These are phyloP conservation scores for Solanum hybrid DNA, from an alignment of 305 asterid species.

Conservation along the genomic window DNA sequence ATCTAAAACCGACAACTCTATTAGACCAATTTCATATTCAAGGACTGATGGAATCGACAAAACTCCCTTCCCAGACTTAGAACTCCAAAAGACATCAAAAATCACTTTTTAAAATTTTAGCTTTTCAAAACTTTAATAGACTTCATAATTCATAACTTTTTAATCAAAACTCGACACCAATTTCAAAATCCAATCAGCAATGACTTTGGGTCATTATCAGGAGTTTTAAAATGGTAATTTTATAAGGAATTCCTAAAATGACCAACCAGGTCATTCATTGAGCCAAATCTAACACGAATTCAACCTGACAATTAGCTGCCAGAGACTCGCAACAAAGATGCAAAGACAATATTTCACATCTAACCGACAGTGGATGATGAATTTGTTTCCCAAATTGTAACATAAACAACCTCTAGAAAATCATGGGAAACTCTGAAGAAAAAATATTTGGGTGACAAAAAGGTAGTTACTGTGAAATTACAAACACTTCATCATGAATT, in stretches of 20 bases:
- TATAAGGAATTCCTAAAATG: neutral
- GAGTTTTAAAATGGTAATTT: neutral
- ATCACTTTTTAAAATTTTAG: neutral
- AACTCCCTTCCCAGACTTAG: neutral
- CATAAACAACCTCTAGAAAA: neutral
- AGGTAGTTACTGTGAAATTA: no score
- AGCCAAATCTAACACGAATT: neutral
- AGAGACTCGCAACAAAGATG: neutral
- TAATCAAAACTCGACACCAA: neutral
- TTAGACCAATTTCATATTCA: neutral
- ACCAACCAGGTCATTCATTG: neutral
- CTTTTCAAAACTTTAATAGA: neutral
- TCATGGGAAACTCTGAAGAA: neutral
- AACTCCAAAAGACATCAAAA: neutral
- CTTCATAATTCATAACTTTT: neutral
- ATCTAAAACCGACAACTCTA: neutral
- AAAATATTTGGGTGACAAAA: neutral
- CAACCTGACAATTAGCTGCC: neutral
- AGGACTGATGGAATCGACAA: neutral
- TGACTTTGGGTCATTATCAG: neutral
- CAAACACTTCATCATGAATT: neutral
- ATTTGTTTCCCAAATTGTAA: neutral
- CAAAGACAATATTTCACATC: neutral
- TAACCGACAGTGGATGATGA: neutral
- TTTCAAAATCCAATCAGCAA: no score